These are phyloP conservation scores for Neofusicoccum umdonicola DNA, from an alignment of 2,329 filamentous ascomycete genomes.

Conservation along the genomic window DNA sequence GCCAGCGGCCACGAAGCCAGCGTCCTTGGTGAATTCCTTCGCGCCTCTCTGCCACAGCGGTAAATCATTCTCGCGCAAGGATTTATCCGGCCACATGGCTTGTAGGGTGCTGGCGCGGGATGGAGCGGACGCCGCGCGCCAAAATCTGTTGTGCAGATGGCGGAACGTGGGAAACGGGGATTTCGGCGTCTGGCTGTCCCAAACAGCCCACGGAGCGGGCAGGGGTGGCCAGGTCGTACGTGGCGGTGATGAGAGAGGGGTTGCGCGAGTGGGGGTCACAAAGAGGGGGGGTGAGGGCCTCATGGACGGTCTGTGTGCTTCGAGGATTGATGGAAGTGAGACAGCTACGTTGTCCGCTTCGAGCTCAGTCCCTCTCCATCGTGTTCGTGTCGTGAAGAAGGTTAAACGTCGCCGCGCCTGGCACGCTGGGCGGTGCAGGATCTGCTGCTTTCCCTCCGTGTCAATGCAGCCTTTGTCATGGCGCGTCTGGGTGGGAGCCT, in stretches of 20 bases:
- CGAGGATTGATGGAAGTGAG: background rate
- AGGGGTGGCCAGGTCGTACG: background rate
- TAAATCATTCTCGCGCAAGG: background rate
- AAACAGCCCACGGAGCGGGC: background rate
- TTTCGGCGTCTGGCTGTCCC: background rate
- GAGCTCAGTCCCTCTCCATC: background rate
- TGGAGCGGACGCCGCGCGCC: background rate
- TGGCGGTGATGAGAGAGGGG: background rate
- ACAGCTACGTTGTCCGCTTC: background rate
- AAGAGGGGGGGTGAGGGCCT: background rate
- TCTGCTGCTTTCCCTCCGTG: background rate
- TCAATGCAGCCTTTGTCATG: background rate
- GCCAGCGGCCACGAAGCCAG: too few species aligned
- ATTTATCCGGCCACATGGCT: background rate
- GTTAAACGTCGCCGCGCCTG: background rate
- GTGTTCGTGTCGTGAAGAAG: background rate
- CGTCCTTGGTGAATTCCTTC: background rate
- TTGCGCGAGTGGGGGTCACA: background rate
- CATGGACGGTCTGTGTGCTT: background rate
- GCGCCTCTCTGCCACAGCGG: background rate
- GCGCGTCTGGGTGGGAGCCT: background rate
- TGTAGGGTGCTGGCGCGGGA: background rate
- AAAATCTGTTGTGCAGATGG: background rate
- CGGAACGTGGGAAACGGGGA: constrained; percentile 4
- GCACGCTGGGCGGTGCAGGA: background rate